phyloP scores from a whole-genome alignment of 148 eudicot genomes.

The Arctostaphylos glauca region DNA sequence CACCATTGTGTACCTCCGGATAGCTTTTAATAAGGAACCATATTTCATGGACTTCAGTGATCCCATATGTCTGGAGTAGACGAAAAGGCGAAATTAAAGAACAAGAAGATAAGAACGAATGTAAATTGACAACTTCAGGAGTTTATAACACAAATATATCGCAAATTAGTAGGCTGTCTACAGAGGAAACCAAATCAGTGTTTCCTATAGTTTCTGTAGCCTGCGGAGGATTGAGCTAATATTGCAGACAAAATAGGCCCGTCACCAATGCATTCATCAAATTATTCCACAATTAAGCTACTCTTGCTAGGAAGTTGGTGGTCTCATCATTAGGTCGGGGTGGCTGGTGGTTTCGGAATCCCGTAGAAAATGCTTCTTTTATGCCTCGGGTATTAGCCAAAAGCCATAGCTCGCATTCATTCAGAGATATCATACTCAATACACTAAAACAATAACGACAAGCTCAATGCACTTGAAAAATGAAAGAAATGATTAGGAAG shows the following conservation, averaged over 20 bases:
- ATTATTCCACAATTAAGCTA: not conserved
- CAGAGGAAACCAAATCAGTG: not conserved
- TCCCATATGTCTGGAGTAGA: slow-evolving; percentile 80
- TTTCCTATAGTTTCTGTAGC: not conserved
- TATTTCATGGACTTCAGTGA: slow-evolving; percentile 50
- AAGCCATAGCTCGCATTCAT: too few species aligned
- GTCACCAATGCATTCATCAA: not conserved
- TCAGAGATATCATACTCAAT: not conserved
- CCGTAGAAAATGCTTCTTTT: too few species aligned
- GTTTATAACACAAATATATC: not conserved
- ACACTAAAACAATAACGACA: not conserved
- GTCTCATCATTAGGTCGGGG: too few species aligned
- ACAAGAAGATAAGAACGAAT: not conserved
- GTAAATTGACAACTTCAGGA: not conserved
- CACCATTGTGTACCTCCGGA: slow-evolving; percentile 64
- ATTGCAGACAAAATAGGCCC: slow-evolving; percentile 1
- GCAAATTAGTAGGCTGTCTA: not conserved
- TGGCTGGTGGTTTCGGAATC: too few species aligned
- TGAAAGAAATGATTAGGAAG: not conserved
- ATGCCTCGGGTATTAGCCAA: too few species aligned
- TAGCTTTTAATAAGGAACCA: slow-evolving; percentile 71
- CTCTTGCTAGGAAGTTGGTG: too few species aligned
- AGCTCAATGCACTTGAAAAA: not conserved
- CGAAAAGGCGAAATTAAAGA: slow-evolving; percentile 14
- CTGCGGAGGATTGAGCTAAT: not conserved